A percentile compares a stretch with the other conserved stretches of the same genome.
Evolutionary conservation across 192 early-diverging fungal species (phyloP).

Genomic region (Linnemannia zychae): DNA sequence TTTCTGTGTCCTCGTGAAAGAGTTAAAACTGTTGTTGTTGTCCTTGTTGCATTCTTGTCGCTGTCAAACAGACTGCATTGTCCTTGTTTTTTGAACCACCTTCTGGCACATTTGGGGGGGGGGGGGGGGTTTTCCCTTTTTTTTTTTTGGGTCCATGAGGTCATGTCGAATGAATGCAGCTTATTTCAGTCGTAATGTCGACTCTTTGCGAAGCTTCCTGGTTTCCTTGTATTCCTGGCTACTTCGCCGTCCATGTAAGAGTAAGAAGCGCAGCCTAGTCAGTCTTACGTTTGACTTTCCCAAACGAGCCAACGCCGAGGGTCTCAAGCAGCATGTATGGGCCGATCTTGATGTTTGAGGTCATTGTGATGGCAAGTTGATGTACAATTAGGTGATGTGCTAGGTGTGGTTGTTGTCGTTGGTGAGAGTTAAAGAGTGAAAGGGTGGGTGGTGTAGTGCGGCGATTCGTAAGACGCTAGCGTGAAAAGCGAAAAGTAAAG

Average conservation of each 20-base stretch:
- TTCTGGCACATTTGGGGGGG: too few species aligned
- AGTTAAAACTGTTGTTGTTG: not conserved
- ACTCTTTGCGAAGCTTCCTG: not conserved
- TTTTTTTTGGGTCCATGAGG: not conserved
- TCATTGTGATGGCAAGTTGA: conserved; percentile 24
- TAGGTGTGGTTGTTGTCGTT: not conserved
- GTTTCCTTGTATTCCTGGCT: not conserved
- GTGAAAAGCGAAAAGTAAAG: too few species aligned
- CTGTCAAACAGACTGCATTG: not conserved
- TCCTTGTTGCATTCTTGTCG: not conserved
- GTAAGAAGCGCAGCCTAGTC: not conserved
- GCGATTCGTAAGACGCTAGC: not conserved
- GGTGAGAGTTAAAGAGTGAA: too few species aligned
- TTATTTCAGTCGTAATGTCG: not conserved
- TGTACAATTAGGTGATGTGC: too few species aligned
- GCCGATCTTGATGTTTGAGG: conserved; percentile 76
- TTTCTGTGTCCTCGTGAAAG: not conserved
- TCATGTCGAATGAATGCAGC: not conserved
- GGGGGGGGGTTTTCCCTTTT: not conserved
- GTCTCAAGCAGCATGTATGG: conserved; percentile 96
- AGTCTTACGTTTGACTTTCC: conserved; percentile 95
- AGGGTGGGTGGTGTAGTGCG: not conserved
- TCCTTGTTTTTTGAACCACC: not conserved
- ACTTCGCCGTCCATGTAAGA: not conserved
- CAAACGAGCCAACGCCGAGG: conserved; percentile 97